phyloP scores from a whole-genome alignment of 176 grass and related monocot species.

The Ensete glaucum region DNA sequence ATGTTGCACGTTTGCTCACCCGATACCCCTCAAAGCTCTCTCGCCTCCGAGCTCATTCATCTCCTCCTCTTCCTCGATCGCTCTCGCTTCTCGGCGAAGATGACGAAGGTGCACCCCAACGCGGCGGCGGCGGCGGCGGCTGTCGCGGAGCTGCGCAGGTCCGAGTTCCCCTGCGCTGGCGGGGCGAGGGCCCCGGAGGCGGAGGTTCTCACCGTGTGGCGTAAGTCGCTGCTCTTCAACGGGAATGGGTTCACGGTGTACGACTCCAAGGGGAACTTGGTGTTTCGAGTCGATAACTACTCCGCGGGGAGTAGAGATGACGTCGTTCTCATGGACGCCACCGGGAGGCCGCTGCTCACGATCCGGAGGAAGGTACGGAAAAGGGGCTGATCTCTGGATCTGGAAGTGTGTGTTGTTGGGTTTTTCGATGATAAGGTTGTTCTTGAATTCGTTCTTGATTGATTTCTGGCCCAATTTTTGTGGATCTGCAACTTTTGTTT shows the following conservation, averaged over 20 bases:
- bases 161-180: not conserved
- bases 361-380: conserved; percentile 53
- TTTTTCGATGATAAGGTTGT: not conserved
- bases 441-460: not conserved
- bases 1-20: not conserved
- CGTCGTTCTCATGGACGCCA: conserved; percentile 84
- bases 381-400: not conserved
- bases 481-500: too few relatives aligned
- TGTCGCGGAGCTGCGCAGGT: not conserved
- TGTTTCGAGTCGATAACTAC: conserved; percentile 88
- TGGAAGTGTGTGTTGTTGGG: not conserved
- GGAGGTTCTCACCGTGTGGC: conserved; percentile 75
- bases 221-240: conserved; percentile 94
- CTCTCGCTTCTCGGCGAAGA: not conserved
- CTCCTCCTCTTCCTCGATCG: not conserved
- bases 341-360: conserved; percentile 44
- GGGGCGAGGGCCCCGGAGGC: not conserved
- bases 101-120: conserved; percentile 69
- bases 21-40: too few relatives aligned
- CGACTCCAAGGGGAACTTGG: conserved; percentile 61
- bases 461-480: not conserved
- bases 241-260: conserved; percentile 89
- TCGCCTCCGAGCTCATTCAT: not conserved
- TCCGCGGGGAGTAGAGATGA: conserved; percentile 43
- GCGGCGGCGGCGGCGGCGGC: not conserved